Conservation (phyloP, 139 green algal genomes). For the Chlorella sorokiniana region DNA sequence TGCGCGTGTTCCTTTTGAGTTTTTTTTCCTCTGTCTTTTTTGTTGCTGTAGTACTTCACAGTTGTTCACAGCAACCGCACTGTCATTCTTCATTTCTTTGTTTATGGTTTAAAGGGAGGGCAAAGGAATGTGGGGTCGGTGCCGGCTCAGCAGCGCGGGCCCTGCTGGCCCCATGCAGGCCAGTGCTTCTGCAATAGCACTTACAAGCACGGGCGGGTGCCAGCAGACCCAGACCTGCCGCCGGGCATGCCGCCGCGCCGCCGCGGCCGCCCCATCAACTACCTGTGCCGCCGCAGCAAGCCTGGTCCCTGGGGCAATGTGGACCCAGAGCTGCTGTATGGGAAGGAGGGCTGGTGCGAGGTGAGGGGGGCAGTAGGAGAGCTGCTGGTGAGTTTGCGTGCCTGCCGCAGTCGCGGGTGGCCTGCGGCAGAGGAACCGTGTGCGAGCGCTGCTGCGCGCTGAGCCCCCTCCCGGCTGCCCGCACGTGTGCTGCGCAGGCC, state of each 20-base stretch:
- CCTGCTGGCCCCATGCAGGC: background rate
- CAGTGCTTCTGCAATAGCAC: conserved; percentile 27
- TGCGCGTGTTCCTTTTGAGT: background rate
- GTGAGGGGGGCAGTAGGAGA: background rate
- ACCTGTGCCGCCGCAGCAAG: conserved; percentile 19
- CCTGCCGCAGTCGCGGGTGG: no score
- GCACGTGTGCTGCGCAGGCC: no score
- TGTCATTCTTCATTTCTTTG: background rate
- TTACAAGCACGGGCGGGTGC: conserved; percentile 5
- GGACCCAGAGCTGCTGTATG: conserved; percentile 45
- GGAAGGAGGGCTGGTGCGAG: conserved; percentile 58
- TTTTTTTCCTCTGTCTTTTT: background rate
- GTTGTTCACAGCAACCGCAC: background rate
- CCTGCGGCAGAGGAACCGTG: no score
- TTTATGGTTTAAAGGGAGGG: background rate
- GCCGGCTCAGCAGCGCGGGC: no score
- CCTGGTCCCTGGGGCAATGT: conserved; percentile 21
- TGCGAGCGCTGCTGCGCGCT: no score
- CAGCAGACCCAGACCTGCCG: background rate
- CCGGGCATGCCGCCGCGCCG: conserved; percentile 12
- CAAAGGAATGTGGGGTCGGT: no score
- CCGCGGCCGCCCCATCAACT: background rate
- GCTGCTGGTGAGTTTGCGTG: no score
- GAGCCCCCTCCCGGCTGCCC: no score
- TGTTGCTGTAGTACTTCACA: no score